Evolutionary conservation across 1,284 basidiomycete genomes (phyloP).

Genomic region (Bondarzewia mesenterica): DNA sequence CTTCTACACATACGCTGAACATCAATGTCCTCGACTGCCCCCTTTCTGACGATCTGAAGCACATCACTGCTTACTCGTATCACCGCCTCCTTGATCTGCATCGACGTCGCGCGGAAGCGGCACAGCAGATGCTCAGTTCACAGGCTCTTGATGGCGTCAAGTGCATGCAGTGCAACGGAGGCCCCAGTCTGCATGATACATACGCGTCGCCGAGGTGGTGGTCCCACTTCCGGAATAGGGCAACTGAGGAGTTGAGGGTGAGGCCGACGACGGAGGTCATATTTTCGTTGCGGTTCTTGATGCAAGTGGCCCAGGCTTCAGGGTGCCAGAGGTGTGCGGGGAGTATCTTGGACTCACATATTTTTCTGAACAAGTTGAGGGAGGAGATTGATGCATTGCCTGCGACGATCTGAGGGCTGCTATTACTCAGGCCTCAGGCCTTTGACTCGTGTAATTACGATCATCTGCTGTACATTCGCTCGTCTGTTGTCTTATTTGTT

Average conservation of each 20-base stretch:
- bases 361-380: constrained; percentile 46
- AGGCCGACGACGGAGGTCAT: constrained; percentile 53
- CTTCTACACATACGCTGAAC: constrained; percentile 46
- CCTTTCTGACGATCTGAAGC: constrained; percentile 53
- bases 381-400: constrained; percentile 51
- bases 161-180: constrained; percentile 64
- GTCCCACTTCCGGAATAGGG: constrained; percentile 46
- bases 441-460: too few relatives aligned
- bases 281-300: constrained; percentile 53
- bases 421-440: too few relatives aligned
- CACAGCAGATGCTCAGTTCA: constrained; percentile 27
- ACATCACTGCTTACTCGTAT: constrained; percentile 57
- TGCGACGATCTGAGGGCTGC: constrained; percentile 29
- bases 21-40: constrained; percentile 45
- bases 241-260: constrained; percentile 44
- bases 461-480: too few relatives aligned
- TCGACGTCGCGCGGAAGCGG: constrained; percentile 39
- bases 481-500: too few relatives aligned
- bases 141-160: constrained; percentile 36
- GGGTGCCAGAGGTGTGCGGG: constrained; percentile 53
- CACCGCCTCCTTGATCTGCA: constrained; percentile 57
- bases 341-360: constrained; percentile 52
- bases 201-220: constrained; percentile 58
- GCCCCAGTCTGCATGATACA: constrained; percentile 17
- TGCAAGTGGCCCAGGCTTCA: constrained; percentile 36